phyloP scores from a whole-genome alignment of 2,329 filamentous ascomycete species.

The Aspergillus sp. region DNA sequence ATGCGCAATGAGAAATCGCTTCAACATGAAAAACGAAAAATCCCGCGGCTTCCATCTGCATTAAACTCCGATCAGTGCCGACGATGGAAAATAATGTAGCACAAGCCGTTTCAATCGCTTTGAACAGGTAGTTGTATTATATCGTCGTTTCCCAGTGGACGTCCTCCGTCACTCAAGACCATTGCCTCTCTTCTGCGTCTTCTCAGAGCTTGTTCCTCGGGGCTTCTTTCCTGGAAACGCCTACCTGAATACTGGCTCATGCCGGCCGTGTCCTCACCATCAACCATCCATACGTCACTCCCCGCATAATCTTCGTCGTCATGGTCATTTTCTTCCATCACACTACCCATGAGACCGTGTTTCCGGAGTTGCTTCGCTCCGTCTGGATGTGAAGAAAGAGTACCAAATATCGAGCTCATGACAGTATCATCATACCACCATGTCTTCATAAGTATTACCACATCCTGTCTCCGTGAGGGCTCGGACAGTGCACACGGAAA shows the following conservation, averaged over 20 bases:
- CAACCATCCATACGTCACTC: conserved; percentile 48
- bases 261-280: conserved; percentile 50
- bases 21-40: neutral
- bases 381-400: conserved; percentile 32
- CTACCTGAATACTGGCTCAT: conserved; percentile 26
- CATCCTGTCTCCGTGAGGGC: conserved; percentile 40
- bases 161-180: conserved; percentile 81
- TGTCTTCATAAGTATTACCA: conserved; percentile 36
- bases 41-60: neutral
- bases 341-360: conserved; percentile 38
- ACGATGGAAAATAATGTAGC: neutral
- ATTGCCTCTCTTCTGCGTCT: conserved; percentile 80
- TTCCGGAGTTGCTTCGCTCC: conserved; percentile 38
- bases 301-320: conserved; percentile 46
- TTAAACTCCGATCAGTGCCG: neutral
- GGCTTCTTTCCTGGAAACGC: conserved; percentile 27
- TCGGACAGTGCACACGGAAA: conserved; percentile 57
- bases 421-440: conserved; percentile 39
- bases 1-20: neutral
- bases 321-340: conserved; percentile 48
- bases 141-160: conserved; percentile 67
- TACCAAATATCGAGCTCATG: conserved; percentile 41
- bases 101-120: neutral
- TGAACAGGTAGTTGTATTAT: conserved; percentile 63
- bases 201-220: conserved; percentile 63